Percentiles rank a stretch among this genome's conserved stretches.
Evolutionary conservation across 2,329 filamentous ascomycete genomes (phyloP).

Genomic region (Fusarium mangiferae): DNA sequence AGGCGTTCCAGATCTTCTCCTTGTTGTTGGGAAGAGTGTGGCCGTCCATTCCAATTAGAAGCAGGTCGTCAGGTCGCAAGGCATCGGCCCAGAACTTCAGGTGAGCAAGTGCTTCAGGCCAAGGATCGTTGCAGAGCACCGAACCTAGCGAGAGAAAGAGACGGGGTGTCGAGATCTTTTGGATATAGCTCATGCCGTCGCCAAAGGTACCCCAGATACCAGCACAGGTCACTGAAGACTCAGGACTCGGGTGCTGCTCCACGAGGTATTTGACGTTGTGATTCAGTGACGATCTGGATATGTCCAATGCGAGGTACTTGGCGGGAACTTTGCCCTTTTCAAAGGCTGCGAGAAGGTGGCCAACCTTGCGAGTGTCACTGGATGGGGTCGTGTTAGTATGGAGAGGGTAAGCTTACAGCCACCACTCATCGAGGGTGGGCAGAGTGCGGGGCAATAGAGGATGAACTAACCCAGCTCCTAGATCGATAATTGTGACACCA

Average conservation of each 20-base stretch:
- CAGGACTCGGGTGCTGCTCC: conserved; percentile 40
- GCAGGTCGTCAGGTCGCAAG: conserved; percentile 49
- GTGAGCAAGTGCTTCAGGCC: conserved; percentile 49
- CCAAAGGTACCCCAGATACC: conserved; percentile 55
- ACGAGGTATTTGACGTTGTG: conserved; percentile 49
- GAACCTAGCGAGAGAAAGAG: conserved; percentile 56
- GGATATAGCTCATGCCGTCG: conserved; percentile 48
- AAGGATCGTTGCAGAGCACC: conserved; percentile 55
- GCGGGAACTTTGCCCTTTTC: conserved; percentile 44
- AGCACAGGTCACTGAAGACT: conserved; percentile 47
- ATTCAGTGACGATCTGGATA: conserved; percentile 50
- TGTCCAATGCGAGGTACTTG: conserved; percentile 54
- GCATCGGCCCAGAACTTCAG: conserved; percentile 51
- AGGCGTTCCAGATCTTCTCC: conserved; percentile 54
- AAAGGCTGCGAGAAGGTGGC: conserved; percentile 51
- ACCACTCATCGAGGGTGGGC: conserved; percentile 14
- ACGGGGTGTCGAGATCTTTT: conserved; percentile 45
- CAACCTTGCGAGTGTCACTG: conserved; percentile 55
- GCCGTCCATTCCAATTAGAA: conserved; percentile 56
- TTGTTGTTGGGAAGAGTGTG: conserved; percentile 48
- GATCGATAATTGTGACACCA: conserved; percentile 52
- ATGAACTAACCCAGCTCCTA: conserved; percentile 54
- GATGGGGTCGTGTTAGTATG: conserved; percentile 20
- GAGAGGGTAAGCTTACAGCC: conserved; percentile 30
- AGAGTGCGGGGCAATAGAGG: conserved; percentile 23